Percentiles rank a stretch among this genome's conserved stretches.
phyloP scores from a whole-genome alignment of 768 basidiomycete genomes.

The Kwoniella pini region DNA sequence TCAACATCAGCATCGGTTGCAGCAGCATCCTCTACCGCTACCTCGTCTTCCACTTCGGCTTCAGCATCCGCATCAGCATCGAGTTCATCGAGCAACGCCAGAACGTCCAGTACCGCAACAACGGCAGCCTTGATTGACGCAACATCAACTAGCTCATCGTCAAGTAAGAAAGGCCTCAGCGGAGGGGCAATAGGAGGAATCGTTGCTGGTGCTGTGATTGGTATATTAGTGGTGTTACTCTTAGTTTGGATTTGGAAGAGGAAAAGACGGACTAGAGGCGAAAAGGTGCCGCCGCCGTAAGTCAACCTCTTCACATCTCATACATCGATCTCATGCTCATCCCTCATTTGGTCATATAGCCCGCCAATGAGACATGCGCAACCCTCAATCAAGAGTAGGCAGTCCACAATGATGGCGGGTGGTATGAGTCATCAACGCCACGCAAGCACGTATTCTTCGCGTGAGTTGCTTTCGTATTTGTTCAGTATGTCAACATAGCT shows the following conservation, averaged over 20 bases:
- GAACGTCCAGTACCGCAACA: slow-evolving; percentile 58
- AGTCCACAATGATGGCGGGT: slow-evolving; percentile 18
- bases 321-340: too few species aligned
- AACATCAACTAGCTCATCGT: neutral
- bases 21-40: slow-evolving; percentile 9
- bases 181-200: slow-evolving; percentile 50
- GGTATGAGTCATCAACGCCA: slow-evolving; percentile 19
- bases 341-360: slow-evolving; percentile 13
- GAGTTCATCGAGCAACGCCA: slow-evolving; percentile 49
- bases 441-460: slow-evolving; percentile 34
- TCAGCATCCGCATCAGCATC: slow-evolving; percentile 62
- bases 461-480: slow-evolving; percentile 21
- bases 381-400: slow-evolving; percentile 5
- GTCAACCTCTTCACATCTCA: slow-evolving; percentile 6
- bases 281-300: slow-evolving; percentile 45
- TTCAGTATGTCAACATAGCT: too few species aligned
- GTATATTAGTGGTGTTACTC: slow-evolving; percentile 30
- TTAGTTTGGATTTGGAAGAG: slow-evolving; percentile 30
- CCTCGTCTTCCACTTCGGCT: slow-evolving; percentile 14
- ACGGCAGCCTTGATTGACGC: slow-evolving; percentile 61
- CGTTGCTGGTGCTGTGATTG: slow-evolving; percentile 42
- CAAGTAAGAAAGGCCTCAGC: slow-evolving; percentile 19
- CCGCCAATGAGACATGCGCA: slow-evolving; percentile 44
- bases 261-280: slow-evolving; percentile 23
- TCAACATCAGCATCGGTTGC: slow-evolving; percentile 13